phyloP scores from a whole-genome alignment of 2,329 filamentous ascomycete genomes.

The Plectosphaerella plurivora region DNA sequence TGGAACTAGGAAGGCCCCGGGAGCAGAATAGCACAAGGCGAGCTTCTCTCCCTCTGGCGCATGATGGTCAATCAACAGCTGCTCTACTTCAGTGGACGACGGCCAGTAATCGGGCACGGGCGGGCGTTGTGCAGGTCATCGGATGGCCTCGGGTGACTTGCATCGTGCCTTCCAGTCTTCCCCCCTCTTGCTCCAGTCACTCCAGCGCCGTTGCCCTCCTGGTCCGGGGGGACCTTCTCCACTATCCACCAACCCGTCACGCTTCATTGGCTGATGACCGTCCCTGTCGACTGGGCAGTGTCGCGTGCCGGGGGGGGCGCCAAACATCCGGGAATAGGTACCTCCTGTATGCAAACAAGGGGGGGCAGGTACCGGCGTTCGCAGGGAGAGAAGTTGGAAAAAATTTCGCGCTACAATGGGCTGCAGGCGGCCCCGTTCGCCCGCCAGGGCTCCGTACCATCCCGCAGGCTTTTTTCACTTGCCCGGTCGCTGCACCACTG shows the following conservation, averaged over 20 bases:
- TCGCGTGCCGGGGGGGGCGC: not conserved
- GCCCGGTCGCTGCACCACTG: conserved; percentile 3
- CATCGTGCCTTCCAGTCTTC: conserved; percentile 2
- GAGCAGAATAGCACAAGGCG: not conserved
- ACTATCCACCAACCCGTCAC: not conserved
- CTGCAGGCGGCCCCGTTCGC: not conserved
- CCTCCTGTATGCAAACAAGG: not conserved
- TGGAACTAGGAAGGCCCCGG: not conserved
- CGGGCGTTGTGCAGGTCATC: conserved; percentile 1
- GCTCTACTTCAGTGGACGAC: too few relatives aligned
- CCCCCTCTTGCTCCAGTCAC: not conserved
- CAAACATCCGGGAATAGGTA: not conserved
- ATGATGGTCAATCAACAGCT: too few relatives aligned
- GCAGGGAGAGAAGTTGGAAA: conserved; percentile 1
- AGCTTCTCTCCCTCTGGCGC: too few relatives aligned
- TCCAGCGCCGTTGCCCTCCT: not conserved
- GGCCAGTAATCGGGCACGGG: not conserved
- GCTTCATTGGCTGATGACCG: not conserved
- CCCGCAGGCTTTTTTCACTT: not conserved
- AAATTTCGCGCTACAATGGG: conserved; percentile 8
- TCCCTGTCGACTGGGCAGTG: not conserved
- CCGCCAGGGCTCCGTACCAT: not conserved
- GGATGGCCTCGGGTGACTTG: conserved; percentile 8
- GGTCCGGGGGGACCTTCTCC: too few relatives aligned
- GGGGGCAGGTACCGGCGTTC: not conserved